phyloP scores from a whole-genome alignment of 2,329 filamentous ascomycete species.

The Talaromyces sp. region DNA sequence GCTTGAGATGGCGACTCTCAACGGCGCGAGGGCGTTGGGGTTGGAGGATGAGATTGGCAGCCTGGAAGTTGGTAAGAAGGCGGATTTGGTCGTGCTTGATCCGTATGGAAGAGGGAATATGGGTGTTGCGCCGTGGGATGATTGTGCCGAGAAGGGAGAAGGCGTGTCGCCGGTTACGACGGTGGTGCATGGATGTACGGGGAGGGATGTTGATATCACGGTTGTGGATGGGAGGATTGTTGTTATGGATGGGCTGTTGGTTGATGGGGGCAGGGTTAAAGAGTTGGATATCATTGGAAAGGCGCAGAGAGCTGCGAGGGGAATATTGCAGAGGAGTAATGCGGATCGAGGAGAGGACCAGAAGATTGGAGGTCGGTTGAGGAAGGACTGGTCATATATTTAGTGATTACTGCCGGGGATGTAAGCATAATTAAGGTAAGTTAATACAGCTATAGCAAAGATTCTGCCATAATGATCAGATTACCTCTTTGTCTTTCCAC shows the following conservation, averaged over 20 bases:
- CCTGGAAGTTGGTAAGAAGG: slow-evolving; percentile 30
- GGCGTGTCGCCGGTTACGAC: slow-evolving; percentile 31
- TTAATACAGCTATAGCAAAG: too few relatives aligned
- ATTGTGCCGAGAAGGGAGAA: slow-evolving; percentile 8
- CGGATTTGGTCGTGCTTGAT: slow-evolving; percentile 25
- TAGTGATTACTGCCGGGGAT: background rate
- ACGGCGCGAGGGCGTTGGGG: slow-evolving; percentile 46
- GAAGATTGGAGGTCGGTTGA: background rate
- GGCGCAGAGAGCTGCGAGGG: slow-evolving; percentile 6
- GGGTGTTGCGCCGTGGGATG: slow-evolving; percentile 35
- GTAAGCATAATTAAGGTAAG: too few relatives aligned
- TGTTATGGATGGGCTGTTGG: slow-evolving; percentile 31
- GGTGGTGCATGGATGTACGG: slow-evolving; percentile 41
- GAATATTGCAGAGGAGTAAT: slow-evolving; percentile 8
- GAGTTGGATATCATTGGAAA: slow-evolving; percentile 1
- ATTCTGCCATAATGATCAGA: too few relatives aligned
- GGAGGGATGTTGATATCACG: slow-evolving; percentile 41
- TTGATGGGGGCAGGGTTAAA: slow-evolving; percentile 18
- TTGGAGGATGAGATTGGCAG: slow-evolving; percentile 36
- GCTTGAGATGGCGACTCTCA: slow-evolving; percentile 50
- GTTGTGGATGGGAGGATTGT: slow-evolving; percentile 41
- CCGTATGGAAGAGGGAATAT: slow-evolving; percentile 27
- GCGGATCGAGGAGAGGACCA: background rate
- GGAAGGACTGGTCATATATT: background rate
- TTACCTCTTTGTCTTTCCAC: too few relatives aligned